phyloP scores from a whole-genome alignment of 1,284 basidiomycete genomes.

The Melampsora larici-populina region DNA sequence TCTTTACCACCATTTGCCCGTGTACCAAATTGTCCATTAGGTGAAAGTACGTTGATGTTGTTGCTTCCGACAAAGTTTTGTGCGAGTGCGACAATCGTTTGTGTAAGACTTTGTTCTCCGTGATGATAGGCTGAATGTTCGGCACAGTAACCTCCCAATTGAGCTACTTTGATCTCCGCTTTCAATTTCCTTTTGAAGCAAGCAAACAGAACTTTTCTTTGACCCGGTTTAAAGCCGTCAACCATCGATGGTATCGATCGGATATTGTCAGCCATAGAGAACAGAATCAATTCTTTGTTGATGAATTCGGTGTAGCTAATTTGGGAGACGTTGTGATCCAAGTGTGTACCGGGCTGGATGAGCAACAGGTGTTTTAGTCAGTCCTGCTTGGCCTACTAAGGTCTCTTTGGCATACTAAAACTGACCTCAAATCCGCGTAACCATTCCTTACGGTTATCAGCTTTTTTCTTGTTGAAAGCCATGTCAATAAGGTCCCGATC shows the following conservation, averaged over 20 bases:
- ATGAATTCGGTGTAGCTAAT: slow-evolving; percentile 92
- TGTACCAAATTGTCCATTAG: slow-evolving; percentile 95
- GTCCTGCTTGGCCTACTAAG: background rate
- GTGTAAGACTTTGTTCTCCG: slow-evolving; percentile 79
- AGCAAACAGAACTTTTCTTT: slow-evolving; percentile 92
- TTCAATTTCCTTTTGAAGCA: slow-evolving; percentile 93
- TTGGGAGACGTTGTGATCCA: slow-evolving; percentile 82
- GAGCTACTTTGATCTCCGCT: slow-evolving; percentile 92
- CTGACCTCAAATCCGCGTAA: slow-evolving; percentile 80
- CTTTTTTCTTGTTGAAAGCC: slow-evolving; percentile 99
- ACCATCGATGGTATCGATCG: slow-evolving; percentile 89
- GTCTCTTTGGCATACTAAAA: background rate
- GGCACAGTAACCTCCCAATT: slow-evolving; percentile 88
- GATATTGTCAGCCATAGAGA: slow-evolving; percentile 99
- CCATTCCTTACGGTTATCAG: slow-evolving; percentile 99
- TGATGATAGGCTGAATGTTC: slow-evolving; percentile 97
- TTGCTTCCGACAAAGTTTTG: slow-evolving; percentile 95
- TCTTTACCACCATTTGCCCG: slow-evolving; percentile 84
- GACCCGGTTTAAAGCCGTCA: slow-evolving; percentile 98
- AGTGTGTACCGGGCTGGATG: slow-evolving; percentile 80
- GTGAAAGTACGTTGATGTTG: slow-evolving; percentile 84
- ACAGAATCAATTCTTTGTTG: slow-evolving; percentile 95
- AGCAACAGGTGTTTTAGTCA: background rate
- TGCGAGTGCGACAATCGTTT: slow-evolving; percentile 89
- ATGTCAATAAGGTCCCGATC: slow-evolving; percentile 91